Conservation (phyloP, 2,329 filamentous ascomycete species). For the Trichoderma harzianum region DNA sequence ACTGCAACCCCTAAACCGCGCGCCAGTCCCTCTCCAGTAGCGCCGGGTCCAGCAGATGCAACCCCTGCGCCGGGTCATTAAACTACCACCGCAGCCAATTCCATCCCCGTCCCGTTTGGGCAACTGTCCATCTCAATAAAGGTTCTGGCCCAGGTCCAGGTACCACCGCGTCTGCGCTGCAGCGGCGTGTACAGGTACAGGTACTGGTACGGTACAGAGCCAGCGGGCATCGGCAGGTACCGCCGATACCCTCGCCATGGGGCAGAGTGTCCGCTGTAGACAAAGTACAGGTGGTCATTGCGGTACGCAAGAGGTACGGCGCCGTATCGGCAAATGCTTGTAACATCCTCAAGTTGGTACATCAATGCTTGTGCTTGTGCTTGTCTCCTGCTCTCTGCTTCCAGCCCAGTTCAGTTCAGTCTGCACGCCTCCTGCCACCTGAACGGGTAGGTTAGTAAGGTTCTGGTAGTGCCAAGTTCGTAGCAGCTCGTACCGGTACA, state of each 20-base stretch:
- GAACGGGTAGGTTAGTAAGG: not conserved
- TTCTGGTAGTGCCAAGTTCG: not conserved
- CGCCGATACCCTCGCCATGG: not conserved
- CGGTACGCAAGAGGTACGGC: not conserved
- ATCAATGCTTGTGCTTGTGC: not conserved
- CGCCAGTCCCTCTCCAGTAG: constrained; percentile 6
- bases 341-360: not conserved
- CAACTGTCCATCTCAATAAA: constrained; percentile 25
- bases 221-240: not conserved
- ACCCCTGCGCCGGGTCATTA: constrained; percentile 29
- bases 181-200: not conserved
- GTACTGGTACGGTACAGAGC: not conserved
- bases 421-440: not conserved
- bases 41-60: not conserved
- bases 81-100: constrained; percentile 36
- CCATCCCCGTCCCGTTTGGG: constrained; percentile 31
- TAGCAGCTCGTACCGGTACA: not conserved
- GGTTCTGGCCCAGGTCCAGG: not conserved
- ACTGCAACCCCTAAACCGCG: constrained; percentile 17
- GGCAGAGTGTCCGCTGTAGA: not conserved
- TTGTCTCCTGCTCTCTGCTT: not conserved
- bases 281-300: not conserved
- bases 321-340: not conserved
- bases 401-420: not conserved
- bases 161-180: not conserved